Evolutionary conservation across 2,329 filamentous ascomycete species (phyloP), one percentile per base, ranked within the genome.

Genomic region (Ophiostoma perfectum): DNA sequence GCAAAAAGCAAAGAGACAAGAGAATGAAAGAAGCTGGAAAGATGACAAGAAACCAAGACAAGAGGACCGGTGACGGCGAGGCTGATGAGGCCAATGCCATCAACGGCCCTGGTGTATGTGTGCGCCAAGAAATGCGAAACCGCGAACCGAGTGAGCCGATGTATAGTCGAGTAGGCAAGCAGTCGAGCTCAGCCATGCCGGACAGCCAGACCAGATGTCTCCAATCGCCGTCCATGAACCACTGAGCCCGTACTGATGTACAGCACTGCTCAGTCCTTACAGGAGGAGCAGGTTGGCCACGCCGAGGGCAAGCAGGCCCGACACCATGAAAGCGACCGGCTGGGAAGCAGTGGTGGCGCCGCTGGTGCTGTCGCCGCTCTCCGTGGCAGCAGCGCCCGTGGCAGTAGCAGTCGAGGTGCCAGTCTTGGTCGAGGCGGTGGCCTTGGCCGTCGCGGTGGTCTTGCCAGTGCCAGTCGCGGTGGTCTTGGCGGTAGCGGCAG

Each of bases 271-370:
- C 27, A 2, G 27, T 27, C 27, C 27, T 5, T 63, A 63, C 60
- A 63, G 60, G 5, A 68, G 12, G 11, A 68, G 64, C 36, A 70
- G 39, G 41, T 47, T 64, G 11, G 64, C 45, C 8, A 70, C 44
- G 18, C 68, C 66, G 1, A 52, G 55, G 41, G 41, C 68, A n/a
- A 64, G 9, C 18, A 70, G 68, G 1, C 68, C 68, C 52, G 68
- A 66, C 39, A 70, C 7, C 27, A 64, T 18, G 38, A 66, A 42
- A 18, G 60, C 14, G 2, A 41, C 44, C 16, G 55, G 66, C 64
- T 64, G 66, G 27, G 66, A 58, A 4, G 68, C 38, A 16, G 55
- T 27, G 11, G 65, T 18, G n/a, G 39, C 42, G 6, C 67, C 64
- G 66, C 36, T 67, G 45, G 12, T 58, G 69, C 36, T 68, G 18